A percentile compares a stretch with the other conserved stretches of the same genome.
These are phyloP conservation scores for Leccinellum rugosiceps DNA, from an alignment of 768 basidiomycete genomes.

Conservation along the genomic window DNA sequence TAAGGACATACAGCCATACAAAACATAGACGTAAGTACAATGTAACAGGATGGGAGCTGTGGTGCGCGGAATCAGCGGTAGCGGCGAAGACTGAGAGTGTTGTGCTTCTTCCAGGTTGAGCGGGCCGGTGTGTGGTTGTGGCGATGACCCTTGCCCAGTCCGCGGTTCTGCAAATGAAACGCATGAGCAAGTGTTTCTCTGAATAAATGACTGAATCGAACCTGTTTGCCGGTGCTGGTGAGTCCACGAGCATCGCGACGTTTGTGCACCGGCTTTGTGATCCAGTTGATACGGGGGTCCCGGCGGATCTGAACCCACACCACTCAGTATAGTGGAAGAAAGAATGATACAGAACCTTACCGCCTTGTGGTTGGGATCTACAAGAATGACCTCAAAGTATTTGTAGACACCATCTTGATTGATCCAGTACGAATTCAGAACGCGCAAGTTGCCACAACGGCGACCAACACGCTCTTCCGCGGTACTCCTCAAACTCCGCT, in stretches of 20 bases:
- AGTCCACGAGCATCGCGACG: conserved; percentile 97
- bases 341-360: conserved; percentile 43
- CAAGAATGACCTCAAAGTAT: conserved; percentile 98
- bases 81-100: conserved; percentile 89
- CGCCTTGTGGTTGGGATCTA: conserved; percentile 93
- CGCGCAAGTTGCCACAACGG: conserved; percentile 94
- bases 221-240: conserved; percentile 94
- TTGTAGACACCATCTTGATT: conserved; percentile 99
- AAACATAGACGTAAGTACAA: conserved; percentile 26
- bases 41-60: conserved; percentile 6
- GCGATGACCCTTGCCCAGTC: conserved; percentile 91
- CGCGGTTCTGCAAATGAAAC: conserved; percentile 71
- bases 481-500: conserved; percentile 86
- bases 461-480: conserved; percentile 98
- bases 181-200: background rate
- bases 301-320: conserved; percentile 70
- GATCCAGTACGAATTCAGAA: conserved; percentile 98
- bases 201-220: conserved; percentile 29
- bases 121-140: conserved; percentile 91
- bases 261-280: conserved; percentile 97
- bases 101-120: conserved; percentile 97
- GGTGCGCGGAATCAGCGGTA: conserved; percentile 59
- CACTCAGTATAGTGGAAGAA: conserved; percentile 10
- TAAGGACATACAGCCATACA: conserved; percentile 22
- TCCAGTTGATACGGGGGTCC: conserved; percentile 99